These are phyloP conservation scores for Podospora pseudopauciseta DNA, from an alignment of 495 filamentous ascomycete species.

Conservation along the genomic window DNA sequence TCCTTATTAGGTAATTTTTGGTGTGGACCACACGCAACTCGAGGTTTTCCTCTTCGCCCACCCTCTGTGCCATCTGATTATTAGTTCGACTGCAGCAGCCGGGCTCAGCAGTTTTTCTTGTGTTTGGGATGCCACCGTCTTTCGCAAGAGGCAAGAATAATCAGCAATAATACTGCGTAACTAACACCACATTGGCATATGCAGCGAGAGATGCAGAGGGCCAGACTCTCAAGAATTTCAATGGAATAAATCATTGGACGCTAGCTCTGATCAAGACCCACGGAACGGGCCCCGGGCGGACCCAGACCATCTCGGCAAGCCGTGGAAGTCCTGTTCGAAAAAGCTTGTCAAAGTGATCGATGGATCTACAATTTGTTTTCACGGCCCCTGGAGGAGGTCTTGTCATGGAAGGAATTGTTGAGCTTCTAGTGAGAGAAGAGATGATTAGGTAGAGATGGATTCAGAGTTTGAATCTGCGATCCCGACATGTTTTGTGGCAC, in stretches of 20 bases:
- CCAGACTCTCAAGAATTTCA: neutral
- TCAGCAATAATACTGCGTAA: too few species aligned
- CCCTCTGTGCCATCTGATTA: neutral
- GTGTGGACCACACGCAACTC: neutral
- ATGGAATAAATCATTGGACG: neutral
- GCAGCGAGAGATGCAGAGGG: neutral
- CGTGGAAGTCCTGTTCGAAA: neutral
- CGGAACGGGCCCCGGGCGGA: neutral
- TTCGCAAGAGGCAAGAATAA: neutral
- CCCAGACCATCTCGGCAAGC: conserved; percentile 1
- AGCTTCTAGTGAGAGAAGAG: neutral
- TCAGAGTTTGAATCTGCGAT: neutral
- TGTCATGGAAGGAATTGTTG: neutral
- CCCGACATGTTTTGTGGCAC: neutral
- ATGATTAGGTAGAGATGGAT: neutral
- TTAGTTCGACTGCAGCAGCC: neutral
- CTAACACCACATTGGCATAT: neutral
- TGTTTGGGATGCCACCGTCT: neutral
- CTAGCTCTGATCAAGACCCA: neutral
- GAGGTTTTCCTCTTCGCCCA: neutral
- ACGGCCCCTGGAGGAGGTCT: neutral
- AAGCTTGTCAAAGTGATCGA: neutral
- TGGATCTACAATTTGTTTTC: neutral
- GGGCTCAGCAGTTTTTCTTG: neutral
- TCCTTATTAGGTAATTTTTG: conserved; percentile 12